A percentile compares a stretch with the other conserved stretches of the same genome.
Conservation (phyloP, 345 rosid genomes). For the Odontarrhena argentea region DNA sequence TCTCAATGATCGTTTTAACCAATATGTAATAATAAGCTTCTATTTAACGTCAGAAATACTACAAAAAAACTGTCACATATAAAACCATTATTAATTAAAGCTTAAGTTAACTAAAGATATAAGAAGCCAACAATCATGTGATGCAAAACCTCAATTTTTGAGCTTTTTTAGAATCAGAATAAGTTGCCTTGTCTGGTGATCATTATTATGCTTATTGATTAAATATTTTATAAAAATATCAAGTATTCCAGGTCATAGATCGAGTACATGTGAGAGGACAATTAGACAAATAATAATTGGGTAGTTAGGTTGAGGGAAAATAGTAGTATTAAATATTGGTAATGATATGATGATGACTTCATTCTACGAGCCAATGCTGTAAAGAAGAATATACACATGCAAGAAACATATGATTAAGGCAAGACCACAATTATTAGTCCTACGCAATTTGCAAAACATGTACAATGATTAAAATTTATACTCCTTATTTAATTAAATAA, state of each 20-base stretch:
- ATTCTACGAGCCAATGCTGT: slow-evolving; percentile 32
- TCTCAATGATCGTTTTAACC: slow-evolving; percentile 21
- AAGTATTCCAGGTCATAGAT: slow-evolving; percentile 21
- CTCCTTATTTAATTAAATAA: not conserved
- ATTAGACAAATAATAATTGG: slow-evolving; percentile 26
- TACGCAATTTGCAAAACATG: slow-evolving; percentile 19
- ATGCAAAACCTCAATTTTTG: slow-evolving; percentile 24
- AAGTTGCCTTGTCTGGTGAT: slow-evolving; percentile 8
- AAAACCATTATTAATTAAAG: not conserved
- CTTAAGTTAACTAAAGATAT: not conserved
- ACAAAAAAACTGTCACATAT: not conserved
- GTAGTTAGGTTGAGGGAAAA: slow-evolving; percentile 20
- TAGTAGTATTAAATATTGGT: not conserved
- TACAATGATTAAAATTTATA: slow-evolving; percentile 14
- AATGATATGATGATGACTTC: slow-evolving; percentile 29
- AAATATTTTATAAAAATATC: not conserved
- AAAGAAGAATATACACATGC: slow-evolving; percentile 39
- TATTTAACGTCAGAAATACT: not conserved
- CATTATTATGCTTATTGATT: slow-evolving; percentile 11
- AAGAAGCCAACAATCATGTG: slow-evolving; percentile 33
- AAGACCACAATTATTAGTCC: slow-evolving; percentile 28
- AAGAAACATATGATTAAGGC: slow-evolving; percentile 36
- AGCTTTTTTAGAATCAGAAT: slow-evolving; percentile 16
- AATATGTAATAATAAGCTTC: not conserved
- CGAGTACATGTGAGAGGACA: slow-evolving; percentile 36